Conservation (phyloP, 495 filamentous ascomycete species). For the Neohortaea acidophila region DNA sequence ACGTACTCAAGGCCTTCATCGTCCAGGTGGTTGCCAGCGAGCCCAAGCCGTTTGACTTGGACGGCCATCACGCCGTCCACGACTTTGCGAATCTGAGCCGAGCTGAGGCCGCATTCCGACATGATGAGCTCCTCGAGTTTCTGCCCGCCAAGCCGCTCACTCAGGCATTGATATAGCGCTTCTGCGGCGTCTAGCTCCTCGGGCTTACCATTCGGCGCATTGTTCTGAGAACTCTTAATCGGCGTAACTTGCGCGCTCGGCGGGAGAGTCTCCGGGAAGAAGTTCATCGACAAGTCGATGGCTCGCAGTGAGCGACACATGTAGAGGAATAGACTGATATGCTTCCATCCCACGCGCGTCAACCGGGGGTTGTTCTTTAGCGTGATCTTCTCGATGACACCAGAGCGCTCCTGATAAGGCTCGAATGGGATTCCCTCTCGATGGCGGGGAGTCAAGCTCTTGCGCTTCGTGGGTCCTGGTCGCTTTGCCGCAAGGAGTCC, state of each 20-base stretch:
- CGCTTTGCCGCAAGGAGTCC: conserved; percentile 70
- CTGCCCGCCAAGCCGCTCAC: conserved; percentile 55
- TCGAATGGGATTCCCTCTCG: conserved; percentile 26
- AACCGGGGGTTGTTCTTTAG: conserved; percentile 85
- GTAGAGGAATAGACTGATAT: conserved; percentile 79
- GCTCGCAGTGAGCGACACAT: conserved; percentile 74
- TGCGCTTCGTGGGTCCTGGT: conserved; percentile 27
- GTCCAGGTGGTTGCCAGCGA: conserved; percentile 67
- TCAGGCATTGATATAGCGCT: conserved; percentile 57
- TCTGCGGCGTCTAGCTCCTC: conserved; percentile 34
- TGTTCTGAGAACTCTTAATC: conserved; percentile 2
- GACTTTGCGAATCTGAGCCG: conserved; percentile 53
- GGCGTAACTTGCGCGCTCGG: conserved; percentile 14
- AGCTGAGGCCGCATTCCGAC: conserved; percentile 56
- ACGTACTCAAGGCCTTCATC: conserved; percentile 60
- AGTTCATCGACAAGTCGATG: conserved; percentile 71
- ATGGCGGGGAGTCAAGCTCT: conserved; percentile 6
- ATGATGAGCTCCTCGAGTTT: conserved; percentile 74
- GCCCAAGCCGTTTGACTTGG: conserved; percentile 58
- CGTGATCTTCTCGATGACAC: conserved; percentile 71
- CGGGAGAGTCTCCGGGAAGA: conserved; percentile 45
- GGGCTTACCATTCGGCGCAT: conserved; percentile 1
- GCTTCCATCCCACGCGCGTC: conserved; percentile 72
- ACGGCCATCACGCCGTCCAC: conserved; percentile 61
- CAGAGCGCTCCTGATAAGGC: conserved; percentile 37